Conservation (phyloP, 2,329 filamentous ascomycete genomes). For the Cladosporium sp. region DNA sequence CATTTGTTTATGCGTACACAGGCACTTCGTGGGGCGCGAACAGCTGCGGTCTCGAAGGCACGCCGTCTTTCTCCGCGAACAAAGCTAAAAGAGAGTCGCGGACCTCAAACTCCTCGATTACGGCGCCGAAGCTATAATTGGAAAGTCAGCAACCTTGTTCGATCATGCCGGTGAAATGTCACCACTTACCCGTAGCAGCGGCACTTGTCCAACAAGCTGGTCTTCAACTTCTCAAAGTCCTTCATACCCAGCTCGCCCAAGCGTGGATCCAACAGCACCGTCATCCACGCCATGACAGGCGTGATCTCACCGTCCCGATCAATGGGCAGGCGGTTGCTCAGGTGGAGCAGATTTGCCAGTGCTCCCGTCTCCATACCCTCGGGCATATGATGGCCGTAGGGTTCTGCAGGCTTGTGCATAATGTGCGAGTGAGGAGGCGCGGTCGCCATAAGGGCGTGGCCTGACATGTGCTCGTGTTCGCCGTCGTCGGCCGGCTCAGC, state of each 20-base stretch:
- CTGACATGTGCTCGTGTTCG: constrained; percentile 60
- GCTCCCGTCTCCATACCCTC: constrained; percentile 68
- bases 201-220: constrained; percentile 73
- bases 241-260: constrained; percentile 58
- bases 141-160: not conserved
- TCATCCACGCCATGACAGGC: constrained; percentile 90
- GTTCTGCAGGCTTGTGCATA: constrained; percentile 50
- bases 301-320: constrained; percentile 76
- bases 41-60: constrained; percentile 13
- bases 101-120: constrained; percentile 69
- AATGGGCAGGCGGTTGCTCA: constrained; percentile 76
- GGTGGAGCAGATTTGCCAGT: constrained; percentile 74
- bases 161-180: not conserved
- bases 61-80: constrained; percentile 53
- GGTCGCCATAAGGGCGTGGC: constrained; percentile 89
- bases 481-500: constrained; percentile 45
- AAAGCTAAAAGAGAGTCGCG: constrained; percentile 72
- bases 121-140: constrained; percentile 57
- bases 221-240: constrained; percentile 69
- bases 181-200: constrained; percentile 81
- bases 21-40: constrained; percentile 17
- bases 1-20: constrained; percentile 2
- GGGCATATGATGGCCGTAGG: constrained; percentile 69
- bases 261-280: constrained; percentile 68
- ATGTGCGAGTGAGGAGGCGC: constrained; percentile 71